These are phyloP conservation scores for Mortierella sp. DNA, from an alignment of 371 early-diverging fungal species.

Conservation along the genomic window DNA sequence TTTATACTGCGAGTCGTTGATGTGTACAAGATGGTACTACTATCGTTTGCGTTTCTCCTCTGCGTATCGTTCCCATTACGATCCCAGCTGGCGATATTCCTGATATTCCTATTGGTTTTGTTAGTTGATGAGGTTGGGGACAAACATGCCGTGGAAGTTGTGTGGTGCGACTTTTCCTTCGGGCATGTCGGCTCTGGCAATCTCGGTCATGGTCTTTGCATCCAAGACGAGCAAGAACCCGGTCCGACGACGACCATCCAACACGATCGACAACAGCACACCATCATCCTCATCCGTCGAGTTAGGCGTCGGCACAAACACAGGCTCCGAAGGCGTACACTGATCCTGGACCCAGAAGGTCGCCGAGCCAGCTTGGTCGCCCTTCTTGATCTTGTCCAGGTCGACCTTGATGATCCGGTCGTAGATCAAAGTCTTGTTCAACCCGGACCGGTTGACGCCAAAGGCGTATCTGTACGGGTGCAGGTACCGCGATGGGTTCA, in stretches of 20 bases:
- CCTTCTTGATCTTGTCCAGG: slow-evolving; percentile 39
- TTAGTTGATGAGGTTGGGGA: slow-evolving; percentile 8
- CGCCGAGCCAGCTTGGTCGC: slow-evolving; percentile 24
- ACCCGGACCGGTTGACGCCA: slow-evolving; percentile 62
- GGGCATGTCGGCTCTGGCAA: slow-evolving; percentile 63
- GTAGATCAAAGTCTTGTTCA: slow-evolving; percentile 59
- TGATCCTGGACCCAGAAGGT: slow-evolving; percentile 60
- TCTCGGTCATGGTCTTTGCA: slow-evolving; percentile 65
- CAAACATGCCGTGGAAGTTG: slow-evolving; percentile 66
- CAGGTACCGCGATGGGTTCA: slow-evolving; percentile 65
- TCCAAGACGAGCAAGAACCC: slow-evolving; percentile 69
- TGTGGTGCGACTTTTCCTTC: slow-evolving; percentile 61
- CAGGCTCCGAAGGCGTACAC: slow-evolving; percentile 70
- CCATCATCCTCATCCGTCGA: slow-evolving; percentile 72
- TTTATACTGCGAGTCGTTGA: too few species aligned
- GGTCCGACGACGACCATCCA: slow-evolving; percentile 57
- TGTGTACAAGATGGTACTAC: too few species aligned
- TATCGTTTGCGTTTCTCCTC: too few species aligned
- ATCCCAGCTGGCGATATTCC: too few species aligned
- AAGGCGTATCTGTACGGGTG: slow-evolving; percentile 66
- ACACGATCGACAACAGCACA: slow-evolving; percentile 66
- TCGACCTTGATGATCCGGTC: slow-evolving; percentile 65
- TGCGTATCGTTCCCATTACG: too few species aligned
- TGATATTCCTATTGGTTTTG: not conserved
- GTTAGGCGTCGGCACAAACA: slow-evolving; percentile 70